phyloP scores from a whole-genome alignment of 108 stramenopile species.

The Discostella pseudostelligera region DNA sequence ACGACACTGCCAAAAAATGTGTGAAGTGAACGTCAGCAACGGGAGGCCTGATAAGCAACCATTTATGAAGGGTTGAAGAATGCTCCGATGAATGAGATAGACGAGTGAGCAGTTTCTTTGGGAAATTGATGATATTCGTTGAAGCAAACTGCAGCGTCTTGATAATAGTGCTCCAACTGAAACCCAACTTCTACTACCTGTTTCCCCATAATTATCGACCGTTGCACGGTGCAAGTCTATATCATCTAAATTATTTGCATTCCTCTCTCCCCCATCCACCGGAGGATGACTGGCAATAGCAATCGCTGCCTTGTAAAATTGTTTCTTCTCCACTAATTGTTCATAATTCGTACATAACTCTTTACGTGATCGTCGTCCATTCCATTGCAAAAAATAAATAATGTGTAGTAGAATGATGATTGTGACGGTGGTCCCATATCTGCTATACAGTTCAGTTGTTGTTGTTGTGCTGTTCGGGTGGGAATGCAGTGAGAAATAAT shows the following conservation, averaged over 20 bases:
- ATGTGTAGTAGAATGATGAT: slow-evolving; percentile 49
- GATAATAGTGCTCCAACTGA: background rate
- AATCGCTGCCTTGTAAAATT: slow-evolving; percentile 42
- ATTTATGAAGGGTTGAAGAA: slow-evolving; percentile 35
- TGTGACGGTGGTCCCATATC: slow-evolving; percentile 35
- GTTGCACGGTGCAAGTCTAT: too few relatives aligned
- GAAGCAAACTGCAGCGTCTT: background rate
- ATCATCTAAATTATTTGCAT: background rate
- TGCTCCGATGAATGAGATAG: slow-evolving; percentile 4
- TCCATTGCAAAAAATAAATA: slow-evolving; percentile 54
- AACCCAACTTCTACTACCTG: background rate
- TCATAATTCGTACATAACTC: slow-evolving; percentile 45
- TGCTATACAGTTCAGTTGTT: background rate
- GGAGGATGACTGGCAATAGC: slow-evolving; percentile 54
- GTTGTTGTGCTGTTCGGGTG: slow-evolving; percentile 2
- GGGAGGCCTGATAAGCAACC: slow-evolving; percentile 53
- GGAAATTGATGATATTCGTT: background rate
- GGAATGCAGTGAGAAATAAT: slow-evolving; percentile 26
- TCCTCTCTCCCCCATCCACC: slow-evolving; percentile 32
- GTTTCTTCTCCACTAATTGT: slow-evolving; percentile 45
- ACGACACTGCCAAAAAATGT: slow-evolving; percentile 66
- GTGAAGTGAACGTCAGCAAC: slow-evolving; percentile 51
- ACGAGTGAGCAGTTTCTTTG: background rate
- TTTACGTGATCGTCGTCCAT: slow-evolving; percentile 30
- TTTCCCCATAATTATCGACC: slow-evolving; percentile 1